Percentiles rank a stretch among this genome's conserved stretches.
Conservation (phyloP, 2,329 filamentous ascomycete genomes). For the Mycosphaerelloides madeirae region DNA sequence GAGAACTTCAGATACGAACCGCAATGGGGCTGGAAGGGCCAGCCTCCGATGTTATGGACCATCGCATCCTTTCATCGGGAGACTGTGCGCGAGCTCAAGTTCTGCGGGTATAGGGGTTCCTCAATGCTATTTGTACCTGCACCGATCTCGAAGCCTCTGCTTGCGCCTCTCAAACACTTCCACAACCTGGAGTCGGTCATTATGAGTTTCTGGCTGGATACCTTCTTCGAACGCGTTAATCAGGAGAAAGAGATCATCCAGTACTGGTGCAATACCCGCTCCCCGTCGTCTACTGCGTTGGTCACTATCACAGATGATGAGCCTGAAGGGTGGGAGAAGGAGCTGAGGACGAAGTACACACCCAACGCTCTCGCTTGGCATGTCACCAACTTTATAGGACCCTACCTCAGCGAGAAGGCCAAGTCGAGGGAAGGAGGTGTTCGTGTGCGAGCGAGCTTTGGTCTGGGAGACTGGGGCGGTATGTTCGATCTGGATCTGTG, state of each 20-base stretch:
- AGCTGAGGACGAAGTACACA: slow-evolving; percentile 37
- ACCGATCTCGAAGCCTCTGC: slow-evolving; percentile 36
- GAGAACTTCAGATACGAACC: slow-evolving; percentile 32
- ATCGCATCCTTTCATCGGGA: slow-evolving; percentile 38
- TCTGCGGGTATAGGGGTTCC: slow-evolving; percentile 45
- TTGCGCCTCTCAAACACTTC: slow-evolving; percentile 39
- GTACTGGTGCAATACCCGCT: slow-evolving; percentile 41
- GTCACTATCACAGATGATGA: slow-evolving; percentile 28
- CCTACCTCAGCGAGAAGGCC: slow-evolving; percentile 37
- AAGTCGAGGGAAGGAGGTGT: slow-evolving; percentile 40
- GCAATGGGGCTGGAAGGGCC: slow-evolving; percentile 38
- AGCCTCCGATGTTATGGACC: slow-evolving; percentile 39
- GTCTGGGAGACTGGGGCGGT: slow-evolving; percentile 37
- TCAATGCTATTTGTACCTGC: slow-evolving; percentile 38
- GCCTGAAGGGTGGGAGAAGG: slow-evolving; percentile 39
- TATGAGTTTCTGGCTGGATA: slow-evolving; percentile 41
- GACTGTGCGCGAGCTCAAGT: slow-evolving; percentile 43
- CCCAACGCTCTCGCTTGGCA: slow-evolving; percentile 39
- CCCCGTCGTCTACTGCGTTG: slow-evolving; percentile 37
- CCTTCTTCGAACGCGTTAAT: slow-evolving; percentile 32
- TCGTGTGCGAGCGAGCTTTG: slow-evolving; percentile 43
- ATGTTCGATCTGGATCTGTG: slow-evolving; percentile 45
- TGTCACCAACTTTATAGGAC: slow-evolving; percentile 38
- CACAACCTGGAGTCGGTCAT: slow-evolving; percentile 40
- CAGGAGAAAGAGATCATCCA: slow-evolving; percentile 39